phyloP scores from a whole-genome alignment of 2,329 filamentous ascomycete genomes.

The Ascochyta lentis region DNA sequence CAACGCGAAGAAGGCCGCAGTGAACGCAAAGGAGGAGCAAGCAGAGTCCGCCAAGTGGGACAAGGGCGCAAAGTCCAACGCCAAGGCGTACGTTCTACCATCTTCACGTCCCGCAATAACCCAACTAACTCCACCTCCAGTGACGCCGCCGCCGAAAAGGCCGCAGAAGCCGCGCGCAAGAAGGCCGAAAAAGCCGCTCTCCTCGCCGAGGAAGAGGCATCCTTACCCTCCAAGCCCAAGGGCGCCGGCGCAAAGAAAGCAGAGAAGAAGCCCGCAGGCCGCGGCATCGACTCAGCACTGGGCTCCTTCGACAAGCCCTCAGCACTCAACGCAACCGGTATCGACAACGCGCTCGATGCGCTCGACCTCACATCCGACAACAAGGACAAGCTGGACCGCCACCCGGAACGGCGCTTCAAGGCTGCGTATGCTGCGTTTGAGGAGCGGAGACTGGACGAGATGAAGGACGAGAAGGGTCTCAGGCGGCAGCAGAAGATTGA shows the following conservation, averaged over 20 bases:
- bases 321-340: slow-evolving; percentile 80
- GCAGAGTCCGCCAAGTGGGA: slow-evolving; percentile 80
- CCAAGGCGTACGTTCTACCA: slow-evolving; percentile 76
- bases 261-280: slow-evolving; percentile 54
- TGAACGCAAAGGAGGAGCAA: slow-evolving; percentile 69
- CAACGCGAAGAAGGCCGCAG: slow-evolving; percentile 76
- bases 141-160: slow-evolving; percentile 83
- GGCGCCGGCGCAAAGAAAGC: slow-evolving; percentile 70
- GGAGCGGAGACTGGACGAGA: slow-evolving; percentile 80
- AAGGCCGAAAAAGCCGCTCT: slow-evolving; percentile 91
- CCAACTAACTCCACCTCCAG: slow-evolving; percentile 55
- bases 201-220: slow-evolving; percentile 81
- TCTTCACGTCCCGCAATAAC: background rate
- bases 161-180: slow-evolving; percentile 80
- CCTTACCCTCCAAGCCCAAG: slow-evolving; percentile 67
- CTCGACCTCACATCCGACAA: slow-evolving; percentile 71
- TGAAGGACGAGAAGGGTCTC: slow-evolving; percentile 83
- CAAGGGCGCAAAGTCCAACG: slow-evolving; percentile 81
- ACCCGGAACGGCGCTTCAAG: slow-evolving; percentile 86
- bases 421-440: slow-evolving; percentile 85
- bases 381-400: slow-evolving; percentile 77
- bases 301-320: slow-evolving; percentile 54
- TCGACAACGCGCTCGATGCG: slow-evolving; percentile 92
- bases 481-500: slow-evolving; percentile 85
- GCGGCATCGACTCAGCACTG: slow-evolving; percentile 71